phyloP scores from a whole-genome alignment of 2,329 filamentous ascomycete species.

The Cladosporium sp. region DNA sequence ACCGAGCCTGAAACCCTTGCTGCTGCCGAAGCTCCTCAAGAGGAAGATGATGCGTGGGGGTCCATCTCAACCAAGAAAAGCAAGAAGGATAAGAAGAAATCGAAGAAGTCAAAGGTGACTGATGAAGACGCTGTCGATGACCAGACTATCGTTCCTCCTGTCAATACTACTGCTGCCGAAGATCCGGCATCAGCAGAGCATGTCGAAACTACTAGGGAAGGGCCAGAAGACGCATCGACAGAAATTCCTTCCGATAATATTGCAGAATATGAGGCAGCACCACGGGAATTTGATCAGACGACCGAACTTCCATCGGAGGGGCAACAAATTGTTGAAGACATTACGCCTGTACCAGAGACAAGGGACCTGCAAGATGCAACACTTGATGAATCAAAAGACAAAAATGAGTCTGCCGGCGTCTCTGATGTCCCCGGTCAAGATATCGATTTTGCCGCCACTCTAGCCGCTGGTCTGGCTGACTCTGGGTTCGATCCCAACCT shows the following conservation, averaged over 20 bases:
- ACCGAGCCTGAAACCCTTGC: neutral
- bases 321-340: no score
- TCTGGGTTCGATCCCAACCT: conserved; percentile 45
- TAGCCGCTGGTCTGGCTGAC: conserved; percentile 43
- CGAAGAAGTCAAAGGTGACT: conserved; percentile 30
- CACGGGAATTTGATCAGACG: no score
- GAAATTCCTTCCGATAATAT: neutral
- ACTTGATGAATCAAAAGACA: neutral
- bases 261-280: no score
- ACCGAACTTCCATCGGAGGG: no score
- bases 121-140: neutral
- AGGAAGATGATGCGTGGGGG: conserved; percentile 20
- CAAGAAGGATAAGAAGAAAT: conserved; percentile 27
- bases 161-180: neutral
- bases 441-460: conserved; percentile 45
- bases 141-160: neutral
- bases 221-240: neutral
- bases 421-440: conserved; percentile 24
- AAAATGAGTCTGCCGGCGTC: neutral
- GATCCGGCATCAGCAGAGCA: conserved; percentile 18
- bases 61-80: conserved; percentile 23
- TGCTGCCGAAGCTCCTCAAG: conserved; percentile 8
- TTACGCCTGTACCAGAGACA: neutral
- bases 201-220: conserved; percentile 19
- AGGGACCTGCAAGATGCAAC: neutral